Percentiles rank a stretch among this genome's conserved stretches.
Evolutionary conservation across 495 filamentous ascomycete genomes (phyloP).

Genomic region (Penicillium parvum): DNA sequence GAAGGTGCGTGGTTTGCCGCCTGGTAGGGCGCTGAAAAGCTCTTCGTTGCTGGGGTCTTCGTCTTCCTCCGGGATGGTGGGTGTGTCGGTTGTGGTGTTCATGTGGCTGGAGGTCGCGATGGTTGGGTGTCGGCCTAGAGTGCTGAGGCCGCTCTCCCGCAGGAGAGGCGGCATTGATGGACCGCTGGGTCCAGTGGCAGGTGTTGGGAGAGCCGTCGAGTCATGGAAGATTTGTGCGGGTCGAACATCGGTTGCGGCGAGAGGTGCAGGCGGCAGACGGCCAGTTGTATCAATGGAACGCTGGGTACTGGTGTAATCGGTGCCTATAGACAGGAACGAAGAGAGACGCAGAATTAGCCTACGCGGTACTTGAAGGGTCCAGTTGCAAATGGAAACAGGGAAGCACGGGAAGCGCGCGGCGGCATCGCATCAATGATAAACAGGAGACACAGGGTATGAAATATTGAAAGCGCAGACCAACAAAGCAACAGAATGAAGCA

Average conservation of each 20-base stretch:
- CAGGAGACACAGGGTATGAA: constrained; percentile 26
- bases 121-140: constrained; percentile 41
- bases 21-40: constrained; percentile 81
- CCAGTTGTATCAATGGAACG: constrained; percentile 24
- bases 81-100: constrained; percentile 23
- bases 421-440: constrained; percentile 20
- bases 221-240: constrained; percentile 74
- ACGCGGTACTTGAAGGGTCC: constrained; percentile 31
- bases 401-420: constrained; percentile 20
- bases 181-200: constrained; percentile 40
- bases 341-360: constrained; percentile 38
- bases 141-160: constrained; percentile 57
- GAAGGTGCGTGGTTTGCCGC: constrained; percentile 88
- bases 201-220: constrained; percentile 60
- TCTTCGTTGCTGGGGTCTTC: constrained; percentile 49
- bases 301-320: constrained; percentile 33
- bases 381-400: constrained; percentile 15
- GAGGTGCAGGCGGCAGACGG: constrained; percentile 20
- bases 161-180: constrained; percentile 70
- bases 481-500: constrained; percentile 29
- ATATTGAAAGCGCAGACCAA: constrained; percentile 17
- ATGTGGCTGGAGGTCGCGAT: constrained; percentile 39
- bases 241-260: constrained; percentile 56
- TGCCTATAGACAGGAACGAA: constrained; percentile 33
- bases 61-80: constrained; percentile 39